Evolutionary conservation across 2,329 filamentous ascomycete species (phyloP).

Genomic region (Capronia americana): DNA sequence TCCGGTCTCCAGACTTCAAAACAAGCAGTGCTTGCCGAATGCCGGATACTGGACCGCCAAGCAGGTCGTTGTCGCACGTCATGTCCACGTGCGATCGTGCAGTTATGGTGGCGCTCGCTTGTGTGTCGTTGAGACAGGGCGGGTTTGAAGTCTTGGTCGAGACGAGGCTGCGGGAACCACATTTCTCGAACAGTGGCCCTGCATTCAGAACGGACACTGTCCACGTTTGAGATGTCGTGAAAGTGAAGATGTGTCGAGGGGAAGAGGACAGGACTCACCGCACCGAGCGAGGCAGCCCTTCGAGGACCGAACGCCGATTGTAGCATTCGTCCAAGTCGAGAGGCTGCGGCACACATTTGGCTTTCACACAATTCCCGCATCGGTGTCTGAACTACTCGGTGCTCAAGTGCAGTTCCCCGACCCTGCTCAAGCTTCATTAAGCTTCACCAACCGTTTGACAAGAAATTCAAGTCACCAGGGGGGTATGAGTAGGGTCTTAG

Average conservation of each 20-base stretch:
- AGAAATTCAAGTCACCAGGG: neutral
- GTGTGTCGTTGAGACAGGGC: neutral
- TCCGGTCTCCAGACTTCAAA: neutral
- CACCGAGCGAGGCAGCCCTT: too few relatives aligned
- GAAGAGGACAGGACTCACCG: too few relatives aligned
- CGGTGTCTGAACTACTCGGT: neutral
- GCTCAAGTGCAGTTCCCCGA: neutral
- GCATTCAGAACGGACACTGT: neutral
- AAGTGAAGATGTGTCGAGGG: too few relatives aligned
- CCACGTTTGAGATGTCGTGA: too few relatives aligned
- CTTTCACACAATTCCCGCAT: too few relatives aligned
- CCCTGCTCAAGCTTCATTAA: neutral
- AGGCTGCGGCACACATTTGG: too few relatives aligned
- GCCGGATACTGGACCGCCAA: neutral
- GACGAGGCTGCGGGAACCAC: neutral
- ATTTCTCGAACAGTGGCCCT: neutral
- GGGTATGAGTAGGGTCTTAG: too few relatives aligned
- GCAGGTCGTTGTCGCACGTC: constrained; percentile 2
- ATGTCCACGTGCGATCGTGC: constrained; percentile 17
- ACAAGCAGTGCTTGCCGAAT: neutral
- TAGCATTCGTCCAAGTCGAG: too few relatives aligned
- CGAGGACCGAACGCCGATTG: too few relatives aligned
- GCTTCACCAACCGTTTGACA: neutral
- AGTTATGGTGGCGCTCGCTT: constrained; percentile 17
- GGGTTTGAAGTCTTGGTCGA: neutral